Base-by-base conservation (phyloP, 257 asterid species). In the Penstemon eatonii region DNA sequence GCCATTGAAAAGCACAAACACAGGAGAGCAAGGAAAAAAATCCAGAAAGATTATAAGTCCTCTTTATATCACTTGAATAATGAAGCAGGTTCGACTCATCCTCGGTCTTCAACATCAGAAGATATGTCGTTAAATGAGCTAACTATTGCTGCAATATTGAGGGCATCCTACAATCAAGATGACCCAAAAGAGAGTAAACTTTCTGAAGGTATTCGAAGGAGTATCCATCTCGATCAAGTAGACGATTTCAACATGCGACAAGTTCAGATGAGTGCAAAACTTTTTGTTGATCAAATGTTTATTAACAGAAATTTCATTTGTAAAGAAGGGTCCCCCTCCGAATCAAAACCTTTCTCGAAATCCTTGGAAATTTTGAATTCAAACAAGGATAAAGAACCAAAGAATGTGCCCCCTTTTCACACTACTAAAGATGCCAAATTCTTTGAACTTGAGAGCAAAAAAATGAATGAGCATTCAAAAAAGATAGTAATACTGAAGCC, bases 401-500 rank as follows among this genome's bases (percentile, higher is more conserved):
- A 80, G 68, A 69, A 63, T 33, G 53, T 67, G 53, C 67, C 64
- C 51, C 44, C 71, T 41, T 66, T 75, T 42, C 75, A 10, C 70
- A 52, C 40, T 59, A 47, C 42, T 46, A 37, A 25, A 1, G 73
- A 69, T 6, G 38, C 64, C 37, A 39, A 43, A 57, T n/a, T 68
- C 65, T 45, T 73, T 25, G 75, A 76, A 60, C 5, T 37, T 41
- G 66, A 15, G 44, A 71, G 60, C n/a, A 38, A 52, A 53, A 64
- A 45, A 0, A 53, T 6, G 54, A 39, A 46, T 12, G 78, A 4
- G 72, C 76, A 74, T 60, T 69, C 86, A 2, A 73, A 76, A 53
- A 78, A 71, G 75, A 89, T 86, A 65, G 93, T 86, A 4, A 78
- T 83, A 63, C 61, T 86, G 78, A 81, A 78, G 80, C 93, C 97